Base-by-base conservation (phyloP, 2,329 filamentous ascomycete species). In the Trichoderma harzianum region DNA sequence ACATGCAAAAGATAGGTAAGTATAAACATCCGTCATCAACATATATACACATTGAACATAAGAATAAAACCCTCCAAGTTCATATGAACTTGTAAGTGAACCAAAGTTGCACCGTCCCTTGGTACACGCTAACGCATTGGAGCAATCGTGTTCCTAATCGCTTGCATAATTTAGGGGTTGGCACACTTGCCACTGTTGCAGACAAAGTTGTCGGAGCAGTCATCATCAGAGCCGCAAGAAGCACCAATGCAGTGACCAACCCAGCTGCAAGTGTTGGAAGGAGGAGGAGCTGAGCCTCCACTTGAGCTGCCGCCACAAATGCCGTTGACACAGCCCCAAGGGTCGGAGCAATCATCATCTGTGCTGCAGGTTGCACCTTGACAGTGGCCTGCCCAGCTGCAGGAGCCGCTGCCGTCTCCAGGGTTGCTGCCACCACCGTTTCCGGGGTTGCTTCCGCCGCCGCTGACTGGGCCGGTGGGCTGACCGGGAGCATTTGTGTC, bases 401-500 rank as follows among this genome's bases (percentile, higher is more conserved):
- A 66, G 30, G 64, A 24, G n/a, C 43, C 43, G 47, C 63, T 21
- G n/a, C 64, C 64, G 7, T 66, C 55, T 18, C 63, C 63, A 26
- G 64, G 64, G 64, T 28, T 28, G 32, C 51, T 21, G 12, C 64
- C 64, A 21, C 51, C 30, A 14, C 64, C 64, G 7, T 66, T 65
- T 18, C 62, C 62, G 7, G 62, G 62, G 28, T 57, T 26, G 62
- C n/a, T 36, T 8, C 64, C 32, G 6, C 64, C 64, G 10, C 64
- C 64, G 24, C n/a, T 67, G 7, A 67, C 64, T 2, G 64, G 64
- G 12, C 64, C 64, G 7, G 18, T 24, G 7, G 64, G 64, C 32
- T 67, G 47, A 8, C 64, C 64, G 1, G 64, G 64, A 26, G 64
- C 68, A 30, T 70, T 70, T 34, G 64, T 72, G 21, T 74, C 71